Evolutionary conservation across 1,139 yeast genomes (phyloP).

Genomic region (Saccharomyces hybrid): DNA sequence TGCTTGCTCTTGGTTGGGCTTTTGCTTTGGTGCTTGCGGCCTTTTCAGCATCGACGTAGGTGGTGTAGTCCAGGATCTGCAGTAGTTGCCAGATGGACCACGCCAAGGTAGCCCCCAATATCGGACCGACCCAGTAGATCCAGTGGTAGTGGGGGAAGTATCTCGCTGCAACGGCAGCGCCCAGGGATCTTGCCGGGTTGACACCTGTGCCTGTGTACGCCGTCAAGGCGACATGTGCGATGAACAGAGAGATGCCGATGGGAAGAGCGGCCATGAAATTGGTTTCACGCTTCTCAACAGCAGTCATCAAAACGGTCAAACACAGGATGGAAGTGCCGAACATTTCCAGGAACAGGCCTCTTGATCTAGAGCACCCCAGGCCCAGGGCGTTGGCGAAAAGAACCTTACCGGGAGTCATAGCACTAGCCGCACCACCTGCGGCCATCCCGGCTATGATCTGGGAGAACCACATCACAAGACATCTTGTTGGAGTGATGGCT

Average conservation of each 20-base stretch:
- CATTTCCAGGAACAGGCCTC: constrained; percentile 78
- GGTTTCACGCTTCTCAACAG: constrained; percentile 74
- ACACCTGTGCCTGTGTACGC: constrained; percentile 88
- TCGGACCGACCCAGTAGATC: constrained; percentile 90
- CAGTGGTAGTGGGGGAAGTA: constrained; percentile 79
- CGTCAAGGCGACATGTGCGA: constrained; percentile 76
- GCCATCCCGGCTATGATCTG: constrained; percentile 85
- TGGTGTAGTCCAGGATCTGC: constrained; percentile 60
- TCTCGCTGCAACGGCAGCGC: constrained; percentile 68
- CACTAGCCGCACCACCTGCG: constrained; percentile 85
- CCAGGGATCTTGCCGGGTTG: constrained; percentile 85
- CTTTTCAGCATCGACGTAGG: constrained; percentile 16
- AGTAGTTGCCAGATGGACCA: constrained; percentile 60
- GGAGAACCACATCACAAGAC: constrained; percentile 52
- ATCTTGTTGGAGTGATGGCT: constrained; percentile 69
- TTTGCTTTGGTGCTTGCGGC: neutral
- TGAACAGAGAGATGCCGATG: constrained; percentile 74
- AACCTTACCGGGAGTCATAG: constrained; percentile 78
- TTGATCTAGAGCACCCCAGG: constrained; percentile 60
- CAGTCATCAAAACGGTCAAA: constrained; percentile 70
- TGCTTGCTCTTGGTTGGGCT: neutral
- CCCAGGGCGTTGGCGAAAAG: constrained; percentile 68
- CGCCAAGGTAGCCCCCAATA: constrained; percentile 61
- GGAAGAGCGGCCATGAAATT: constrained; percentile 76
- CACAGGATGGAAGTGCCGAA: constrained; percentile 71